Evolutionary conservation across 805 yeast species (phyloP).

Genomic region (Ogataea neopini): DNA sequence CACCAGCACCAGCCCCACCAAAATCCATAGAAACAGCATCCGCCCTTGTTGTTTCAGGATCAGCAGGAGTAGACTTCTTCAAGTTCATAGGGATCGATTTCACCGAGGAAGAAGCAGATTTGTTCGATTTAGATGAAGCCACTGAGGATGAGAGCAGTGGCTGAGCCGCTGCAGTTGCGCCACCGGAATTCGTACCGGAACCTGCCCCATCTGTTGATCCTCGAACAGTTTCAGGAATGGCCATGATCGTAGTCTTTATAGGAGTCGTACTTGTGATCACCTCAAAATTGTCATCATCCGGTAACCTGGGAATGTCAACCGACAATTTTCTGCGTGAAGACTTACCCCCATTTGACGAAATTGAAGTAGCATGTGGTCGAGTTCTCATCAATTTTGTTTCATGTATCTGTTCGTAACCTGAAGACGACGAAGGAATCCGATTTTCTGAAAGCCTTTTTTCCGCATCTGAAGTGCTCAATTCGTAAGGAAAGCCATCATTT

Average conservation of each 20-base stretch:
- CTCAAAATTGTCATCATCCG: constrained; percentile 28
- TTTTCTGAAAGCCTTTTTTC: not conserved
- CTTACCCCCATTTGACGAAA: not conserved
- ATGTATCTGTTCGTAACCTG: not conserved
- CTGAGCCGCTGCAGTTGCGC: constrained; percentile 1
- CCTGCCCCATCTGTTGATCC: not conserved
- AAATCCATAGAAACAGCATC: constrained; percentile 44
- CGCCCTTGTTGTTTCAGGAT: constrained; percentile 51
- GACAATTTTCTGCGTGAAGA: constrained; percentile 18
- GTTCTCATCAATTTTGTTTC: not conserved
- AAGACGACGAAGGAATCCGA: not conserved
- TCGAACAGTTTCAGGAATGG: constrained; percentile 16
- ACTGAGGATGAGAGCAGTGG: constrained; percentile 24
- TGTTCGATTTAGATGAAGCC: constrained; percentile 22
- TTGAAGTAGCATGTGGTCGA: not conserved
- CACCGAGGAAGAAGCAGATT: constrained; percentile 19
- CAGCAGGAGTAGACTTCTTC: constrained; percentile 46
- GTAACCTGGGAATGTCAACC: constrained; percentile 27
- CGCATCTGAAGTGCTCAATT: not conserved
- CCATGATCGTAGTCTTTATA: constrained; percentile 19
- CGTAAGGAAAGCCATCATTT: not conserved
- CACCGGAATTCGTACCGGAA: not conserved
- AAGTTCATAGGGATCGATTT: constrained; percentile 26
- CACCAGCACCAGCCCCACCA: constrained; percentile 1
- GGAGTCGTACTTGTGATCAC: constrained; percentile 25